A percentile compares a stretch with the other conserved stretches of the same genome.
phyloP scores from a whole-genome alignment of 257 asterid genomes.

The Thymus mandschuricus region DNA sequence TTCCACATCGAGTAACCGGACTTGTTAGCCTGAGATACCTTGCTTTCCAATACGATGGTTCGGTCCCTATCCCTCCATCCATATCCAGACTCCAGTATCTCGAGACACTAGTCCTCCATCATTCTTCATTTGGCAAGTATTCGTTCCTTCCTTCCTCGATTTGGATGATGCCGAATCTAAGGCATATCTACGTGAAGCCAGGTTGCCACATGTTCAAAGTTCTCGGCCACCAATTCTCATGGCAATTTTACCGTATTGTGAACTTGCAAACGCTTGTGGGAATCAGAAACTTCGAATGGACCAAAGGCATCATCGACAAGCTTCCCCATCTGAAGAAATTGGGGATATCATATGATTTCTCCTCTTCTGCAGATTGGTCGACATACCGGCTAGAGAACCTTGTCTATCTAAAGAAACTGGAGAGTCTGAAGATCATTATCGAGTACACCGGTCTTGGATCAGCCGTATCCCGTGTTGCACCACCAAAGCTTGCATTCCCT shows the following conservation, averaged over 20 bases:
- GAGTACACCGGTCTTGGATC: neutral
- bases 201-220: neutral
- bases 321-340: conserved; percentile 22
- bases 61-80: conserved; percentile 1
- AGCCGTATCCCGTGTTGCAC: neutral
- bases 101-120: conserved; percentile 3
- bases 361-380: conserved; percentile 6
- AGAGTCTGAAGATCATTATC: conserved; percentile 14
- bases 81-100: conserved; percentile 29
- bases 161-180: conserved; percentile 25
- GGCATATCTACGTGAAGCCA: conserved; percentile 28
- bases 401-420: conserved; percentile 17
- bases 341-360: conserved; percentile 1
- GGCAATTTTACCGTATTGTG: neutral
- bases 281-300: neutral
- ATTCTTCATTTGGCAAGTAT: neutral
- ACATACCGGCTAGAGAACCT: conserved; percentile 14
- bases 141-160: neutral
- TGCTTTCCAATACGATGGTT: conserved; percentile 9
- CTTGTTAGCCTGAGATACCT: conserved; percentile 29
- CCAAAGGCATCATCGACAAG: neutral
- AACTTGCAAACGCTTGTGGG: conserved; percentile 26
- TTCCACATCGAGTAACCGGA: no score
- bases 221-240: neutral
- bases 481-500: conserved; percentile 12